Conservation (phyloP, 345 rosid genomes). For the Populus tremula region DNA sequence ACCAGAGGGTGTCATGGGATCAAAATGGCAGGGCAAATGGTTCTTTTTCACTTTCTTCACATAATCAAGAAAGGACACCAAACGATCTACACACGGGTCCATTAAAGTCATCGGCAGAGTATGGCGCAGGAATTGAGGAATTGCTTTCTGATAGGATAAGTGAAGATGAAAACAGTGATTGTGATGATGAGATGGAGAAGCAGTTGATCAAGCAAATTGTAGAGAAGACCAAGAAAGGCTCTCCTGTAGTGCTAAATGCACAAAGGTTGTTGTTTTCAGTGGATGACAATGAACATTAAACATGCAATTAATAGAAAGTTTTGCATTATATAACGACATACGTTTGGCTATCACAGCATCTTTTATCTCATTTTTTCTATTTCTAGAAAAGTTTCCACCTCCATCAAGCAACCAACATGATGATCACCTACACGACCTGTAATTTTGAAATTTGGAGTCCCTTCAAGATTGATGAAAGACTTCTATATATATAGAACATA, state of each 20-base stretch:
- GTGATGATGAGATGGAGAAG: constrained; percentile 61
- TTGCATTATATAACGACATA: constrained; percentile 6
- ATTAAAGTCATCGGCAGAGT: constrained; percentile 12
- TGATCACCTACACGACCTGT: too few relatives aligned
- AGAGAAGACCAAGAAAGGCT: constrained; percentile 77
- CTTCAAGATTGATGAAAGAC: too few relatives aligned
- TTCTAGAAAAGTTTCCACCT: not conserved
- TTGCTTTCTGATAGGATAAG: constrained; percentile 33
- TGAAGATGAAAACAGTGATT: constrained; percentile 51
- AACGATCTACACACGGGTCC: constrained; percentile 5
- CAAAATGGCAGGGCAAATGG: constrained; percentile 15
- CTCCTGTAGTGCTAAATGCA: constrained; percentile 68
- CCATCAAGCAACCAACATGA: not conserved
- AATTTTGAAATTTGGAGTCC: too few relatives aligned
- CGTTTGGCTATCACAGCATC: not conserved
- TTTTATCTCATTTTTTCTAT: not conserved
- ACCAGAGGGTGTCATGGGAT: constrained; percentile 29
- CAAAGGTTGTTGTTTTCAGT: constrained; percentile 52
- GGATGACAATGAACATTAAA: constrained; percentile 34
- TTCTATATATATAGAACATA: too few relatives aligned
- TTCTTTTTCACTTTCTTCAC: not conserved
- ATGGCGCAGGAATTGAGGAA: constrained; percentile 24
- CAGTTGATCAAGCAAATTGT: constrained; percentile 74
- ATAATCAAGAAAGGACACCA: not conserved
- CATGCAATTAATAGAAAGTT: constrained; percentile 9